A percentile compares a stretch with the other conserved stretches of the same genome.
These are phyloP conservation scores for Cystobasidium slooffiae DNA, from an alignment of 1,284 basidiomycete genomes.

Conservation along the genomic window DNA sequence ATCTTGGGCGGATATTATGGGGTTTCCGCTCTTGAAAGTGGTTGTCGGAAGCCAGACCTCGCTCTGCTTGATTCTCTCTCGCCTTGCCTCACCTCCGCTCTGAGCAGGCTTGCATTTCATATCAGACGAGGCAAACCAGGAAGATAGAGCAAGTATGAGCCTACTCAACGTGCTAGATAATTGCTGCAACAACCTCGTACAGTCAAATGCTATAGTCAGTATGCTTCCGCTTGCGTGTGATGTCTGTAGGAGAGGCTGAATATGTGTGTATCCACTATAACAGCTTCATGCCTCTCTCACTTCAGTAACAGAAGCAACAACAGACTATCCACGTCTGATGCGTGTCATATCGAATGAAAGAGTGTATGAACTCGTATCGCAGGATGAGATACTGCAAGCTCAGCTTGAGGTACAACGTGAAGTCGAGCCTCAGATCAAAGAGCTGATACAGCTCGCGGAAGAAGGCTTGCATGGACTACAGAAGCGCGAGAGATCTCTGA, in stretches of 20 bases:
- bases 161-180: slow-evolving; percentile 8
- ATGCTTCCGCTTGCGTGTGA: background rate
- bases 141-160: background rate
- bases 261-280: background rate
- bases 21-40: slow-evolving; percentile 6
- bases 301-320: slow-evolving; percentile 17
- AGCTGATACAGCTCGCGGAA: slow-evolving; percentile 48
- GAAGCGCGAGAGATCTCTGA: slow-evolving; percentile 42
- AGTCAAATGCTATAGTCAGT: slow-evolving; percentile 25
- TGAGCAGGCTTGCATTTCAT: background rate
- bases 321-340: slow-evolving; percentile 24
- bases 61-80: background rate
- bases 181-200: slow-evolving; percentile 11
- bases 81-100: slow-evolving; percentile 2
- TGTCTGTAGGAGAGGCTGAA: background rate
- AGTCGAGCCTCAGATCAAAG: slow-evolving; percentile 50
- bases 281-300: slow-evolving; percentile 33
- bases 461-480: slow-evolving; percentile 47
- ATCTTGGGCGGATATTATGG: slow-evolving; percentile 36
- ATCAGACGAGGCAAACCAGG: background rate
- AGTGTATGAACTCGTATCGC: slow-evolving; percentile 48
- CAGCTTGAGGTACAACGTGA: slow-evolving; percentile 47
- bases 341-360: slow-evolving; percentile 13
- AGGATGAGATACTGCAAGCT: slow-evolving; percentile 45
- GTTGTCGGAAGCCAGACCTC: slow-evolving; percentile 9